Percentiles rank a stretch among this genome's conserved stretches.
These are phyloP conservation scores for Ophiocordyceps sinensis DNA, from an alignment of 2,329 filamentous ascomycete genomes.

Conservation along the genomic window DNA sequence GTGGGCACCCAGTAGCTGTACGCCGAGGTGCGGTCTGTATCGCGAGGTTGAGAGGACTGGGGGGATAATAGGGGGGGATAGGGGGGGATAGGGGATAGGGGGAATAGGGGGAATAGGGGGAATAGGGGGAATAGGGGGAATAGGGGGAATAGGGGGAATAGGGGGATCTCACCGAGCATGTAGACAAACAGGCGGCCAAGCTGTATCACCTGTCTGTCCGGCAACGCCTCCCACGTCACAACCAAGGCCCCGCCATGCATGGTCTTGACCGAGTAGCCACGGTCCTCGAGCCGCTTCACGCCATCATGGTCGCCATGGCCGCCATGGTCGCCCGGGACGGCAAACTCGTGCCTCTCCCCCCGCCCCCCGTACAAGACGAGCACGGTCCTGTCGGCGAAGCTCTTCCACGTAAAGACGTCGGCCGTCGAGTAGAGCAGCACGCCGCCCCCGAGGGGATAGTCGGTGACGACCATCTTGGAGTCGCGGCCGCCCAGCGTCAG, in stretches of 20 bases:
- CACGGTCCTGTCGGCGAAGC: constrained; percentile 42
- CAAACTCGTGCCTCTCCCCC: constrained; percentile 49
- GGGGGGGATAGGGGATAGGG: too few species aligned
- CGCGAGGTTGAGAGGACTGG: not conserved
- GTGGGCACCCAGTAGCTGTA: constrained; percentile 58
- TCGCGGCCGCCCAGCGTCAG: constrained; percentile 48
- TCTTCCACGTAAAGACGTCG: constrained; percentile 57
- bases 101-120: too few species aligned
- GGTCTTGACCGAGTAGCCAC: constrained; percentile 11
- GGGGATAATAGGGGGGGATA: too few species aligned
- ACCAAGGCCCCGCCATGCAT: constrained; percentile 8
- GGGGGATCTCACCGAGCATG: constrained; percentile 21
- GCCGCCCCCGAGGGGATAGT: constrained; percentile 47
- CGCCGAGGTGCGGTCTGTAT: constrained; percentile 44
- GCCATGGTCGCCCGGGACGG: constrained; percentile 19
- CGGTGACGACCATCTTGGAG: constrained; percentile 52
- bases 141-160: too few species aligned
- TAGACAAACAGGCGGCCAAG: constrained; percentile 26
- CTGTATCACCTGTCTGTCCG: constrained; percentile 15
- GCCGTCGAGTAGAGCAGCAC: constrained; percentile 53
- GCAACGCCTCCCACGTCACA: constrained; percentile 17
- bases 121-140: too few species aligned
- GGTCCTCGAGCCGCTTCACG: constrained; percentile 11
- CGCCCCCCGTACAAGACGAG: constrained; percentile 50
- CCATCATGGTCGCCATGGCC: constrained; percentile 3